These are phyloP conservation scores for Nicotiana noctiflora DNA, from an alignment of 257 asterid species.

Conservation along the genomic window DNA sequence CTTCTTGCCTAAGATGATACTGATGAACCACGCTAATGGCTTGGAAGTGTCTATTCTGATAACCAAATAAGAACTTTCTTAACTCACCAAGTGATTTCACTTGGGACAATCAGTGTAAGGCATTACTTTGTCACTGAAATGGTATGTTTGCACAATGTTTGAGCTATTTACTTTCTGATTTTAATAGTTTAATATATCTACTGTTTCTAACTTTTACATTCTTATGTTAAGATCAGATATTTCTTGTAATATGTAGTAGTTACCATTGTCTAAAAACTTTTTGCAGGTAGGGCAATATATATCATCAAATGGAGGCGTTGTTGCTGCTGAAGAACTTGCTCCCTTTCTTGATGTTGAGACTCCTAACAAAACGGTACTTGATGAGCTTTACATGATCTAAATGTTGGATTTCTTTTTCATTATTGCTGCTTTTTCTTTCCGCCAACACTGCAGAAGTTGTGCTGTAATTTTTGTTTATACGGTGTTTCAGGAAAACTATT, in stretches of 20 bases:
- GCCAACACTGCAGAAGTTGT: neutral
- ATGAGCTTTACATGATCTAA: neutral
- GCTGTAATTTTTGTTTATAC: neutral
- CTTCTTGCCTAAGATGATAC: neutral
- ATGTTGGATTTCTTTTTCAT: neutral
- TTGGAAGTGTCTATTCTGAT: neutral
- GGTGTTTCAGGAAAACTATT: neutral
- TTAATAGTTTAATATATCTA: neutral
- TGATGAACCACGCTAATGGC: neutral
- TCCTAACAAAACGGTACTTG: constrained; percentile 45
- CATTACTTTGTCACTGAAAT: neutral
- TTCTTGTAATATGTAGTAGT: neutral
- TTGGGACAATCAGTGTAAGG: neutral
- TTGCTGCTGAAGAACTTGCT: constrained; percentile 95
- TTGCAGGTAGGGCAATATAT: constrained; percentile 86
- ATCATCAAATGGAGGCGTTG: constrained; percentile 93
- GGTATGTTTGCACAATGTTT: neutral
- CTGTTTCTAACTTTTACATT: neutral
- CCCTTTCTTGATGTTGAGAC: constrained; percentile 86
- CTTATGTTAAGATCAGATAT: neutral
- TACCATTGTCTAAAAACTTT: neutral
- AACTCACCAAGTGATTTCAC: neutral
- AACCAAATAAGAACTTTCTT: neutral
- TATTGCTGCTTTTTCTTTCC: neutral
- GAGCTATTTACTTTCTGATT: neutral